Conservation (phyloP, 345 rosid genomes). For the Punica granatum region DNA sequence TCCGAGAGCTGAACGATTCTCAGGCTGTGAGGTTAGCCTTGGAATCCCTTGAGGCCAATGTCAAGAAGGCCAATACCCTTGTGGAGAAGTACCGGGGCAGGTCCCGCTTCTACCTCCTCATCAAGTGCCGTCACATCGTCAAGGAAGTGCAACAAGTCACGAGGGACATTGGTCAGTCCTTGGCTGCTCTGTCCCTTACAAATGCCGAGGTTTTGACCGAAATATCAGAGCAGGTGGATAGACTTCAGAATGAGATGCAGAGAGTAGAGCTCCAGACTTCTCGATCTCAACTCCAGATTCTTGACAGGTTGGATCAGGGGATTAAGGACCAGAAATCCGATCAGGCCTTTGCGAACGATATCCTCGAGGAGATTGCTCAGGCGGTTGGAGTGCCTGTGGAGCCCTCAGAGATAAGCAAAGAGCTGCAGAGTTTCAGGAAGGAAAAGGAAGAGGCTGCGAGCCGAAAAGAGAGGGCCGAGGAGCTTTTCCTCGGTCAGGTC, state of each 20-base stretch:
- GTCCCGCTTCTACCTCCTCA: conserved; percentile 48
- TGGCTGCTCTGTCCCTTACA: conserved; percentile 45
- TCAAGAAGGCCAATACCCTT: conserved; percentile 51
- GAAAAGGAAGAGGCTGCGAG: conserved; percentile 59
- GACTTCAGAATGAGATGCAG: conserved; percentile 65
- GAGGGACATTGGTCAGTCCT: conserved; percentile 53
- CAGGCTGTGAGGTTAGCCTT: conserved; percentile 49
- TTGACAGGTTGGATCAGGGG: conserved; percentile 51
- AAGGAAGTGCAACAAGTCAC: conserved; percentile 59
- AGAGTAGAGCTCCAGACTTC: conserved; percentile 53
- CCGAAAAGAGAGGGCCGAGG: conserved; percentile 58
- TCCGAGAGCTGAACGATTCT: conserved; percentile 43
- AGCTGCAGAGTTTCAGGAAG: conserved; percentile 50
- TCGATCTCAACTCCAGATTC: conserved; percentile 42
- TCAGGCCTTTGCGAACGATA: conserved; percentile 57
- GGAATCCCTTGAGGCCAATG: conserved; percentile 47
- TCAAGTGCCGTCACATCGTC: conserved; percentile 51
- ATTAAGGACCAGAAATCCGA: conserved; percentile 50
- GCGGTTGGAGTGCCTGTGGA: conserved; percentile 68
- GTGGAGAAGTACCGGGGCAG: conserved; percentile 50
- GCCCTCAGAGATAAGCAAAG: conserved; percentile 58
- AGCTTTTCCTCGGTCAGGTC: conserved; percentile 58
- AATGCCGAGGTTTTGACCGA: conserved; percentile 48
- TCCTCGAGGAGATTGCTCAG: conserved; percentile 54
- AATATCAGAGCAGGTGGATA: conserved; percentile 48